Evolutionary conservation across 768 basidiomycete species (phyloP).

Genomic region (Lentinula detonsa): DNA sequence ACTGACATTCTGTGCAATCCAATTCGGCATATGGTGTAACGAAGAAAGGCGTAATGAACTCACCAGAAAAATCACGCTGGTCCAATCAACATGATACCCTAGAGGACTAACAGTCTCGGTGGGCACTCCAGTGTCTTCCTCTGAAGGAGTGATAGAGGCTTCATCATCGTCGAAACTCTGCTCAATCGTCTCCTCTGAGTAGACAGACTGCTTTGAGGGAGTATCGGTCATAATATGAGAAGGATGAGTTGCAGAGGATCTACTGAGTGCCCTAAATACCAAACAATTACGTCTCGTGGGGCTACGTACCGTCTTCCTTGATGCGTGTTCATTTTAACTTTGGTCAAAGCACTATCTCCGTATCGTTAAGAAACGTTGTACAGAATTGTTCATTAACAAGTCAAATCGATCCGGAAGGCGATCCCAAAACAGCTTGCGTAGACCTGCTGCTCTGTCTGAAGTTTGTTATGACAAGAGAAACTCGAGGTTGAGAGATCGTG

Average conservation of each 20-base stretch:
- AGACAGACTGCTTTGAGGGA: background rate
- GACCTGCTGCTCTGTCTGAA: no score
- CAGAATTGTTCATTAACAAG: background rate
- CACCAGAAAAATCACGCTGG: slow-evolving; percentile 21
- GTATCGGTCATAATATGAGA: background rate
- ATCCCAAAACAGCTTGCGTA: no score
- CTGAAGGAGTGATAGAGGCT: background rate
- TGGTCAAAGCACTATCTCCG: background rate
- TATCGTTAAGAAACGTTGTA: background rate
- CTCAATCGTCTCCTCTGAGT: background rate
- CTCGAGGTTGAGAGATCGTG: background rate
- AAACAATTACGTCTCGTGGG: background rate
- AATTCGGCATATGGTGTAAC: background rate
- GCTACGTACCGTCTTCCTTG: background rate
- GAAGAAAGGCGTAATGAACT: background rate
- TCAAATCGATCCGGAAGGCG: background rate
- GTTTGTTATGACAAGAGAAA: background rate
- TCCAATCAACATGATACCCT: slow-evolving; percentile 26
- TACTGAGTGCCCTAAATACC: background rate
- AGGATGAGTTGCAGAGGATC: background rate
- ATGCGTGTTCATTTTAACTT: background rate
- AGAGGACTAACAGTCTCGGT: slow-evolving; percentile 27
- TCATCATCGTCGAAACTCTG: background rate
- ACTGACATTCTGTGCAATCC: slow-evolving; percentile 21
- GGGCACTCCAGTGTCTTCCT: slow-evolving; percentile 17